A percentile compares a stretch with the other conserved stretches of the same genome.
phyloP scores from a whole-genome alignment of 768 basidiomycete genomes.

The Galerina sulciceps region DNA sequence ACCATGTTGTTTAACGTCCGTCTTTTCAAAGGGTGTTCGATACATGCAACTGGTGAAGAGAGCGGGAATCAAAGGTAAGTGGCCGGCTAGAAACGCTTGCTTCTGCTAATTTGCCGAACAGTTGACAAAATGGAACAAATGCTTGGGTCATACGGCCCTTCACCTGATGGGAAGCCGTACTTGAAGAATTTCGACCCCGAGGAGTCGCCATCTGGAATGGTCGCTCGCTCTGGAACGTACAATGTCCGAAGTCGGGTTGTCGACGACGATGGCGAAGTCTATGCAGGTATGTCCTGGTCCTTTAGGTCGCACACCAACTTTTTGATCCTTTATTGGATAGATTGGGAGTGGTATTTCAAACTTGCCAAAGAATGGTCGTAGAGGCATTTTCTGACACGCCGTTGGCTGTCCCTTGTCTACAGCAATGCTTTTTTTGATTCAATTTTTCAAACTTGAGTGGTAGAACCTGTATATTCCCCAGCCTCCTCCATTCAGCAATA shows the following conservation, averaged over 20 bases:
- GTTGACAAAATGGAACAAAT: conserved; percentile 94
- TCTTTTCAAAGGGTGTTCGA: conserved; percentile 62
- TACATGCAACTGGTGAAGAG: conserved; percentile 92
- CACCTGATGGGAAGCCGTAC: conserved; percentile 65
- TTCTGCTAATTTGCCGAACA: conserved; percentile 30
- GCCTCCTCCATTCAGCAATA: conserved; percentile 2
- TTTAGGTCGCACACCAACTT: not conserved
- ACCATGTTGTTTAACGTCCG: conserved; percentile 1
- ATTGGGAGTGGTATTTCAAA: conserved; percentile 92
- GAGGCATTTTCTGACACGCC: not conserved
- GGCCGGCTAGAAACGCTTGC: not conserved
- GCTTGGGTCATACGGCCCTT: conserved; percentile 92
- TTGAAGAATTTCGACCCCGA: conserved; percentile 78
- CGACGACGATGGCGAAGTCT: conserved; percentile 86
- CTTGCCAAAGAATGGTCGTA: conserved; percentile 84
- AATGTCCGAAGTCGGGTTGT: conserved; percentile 79
- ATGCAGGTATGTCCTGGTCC: conserved; percentile 61
- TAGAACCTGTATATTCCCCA: conserved; percentile 3
- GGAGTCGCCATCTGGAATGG: conserved; percentile 73
- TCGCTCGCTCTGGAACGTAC: conserved; percentile 85
- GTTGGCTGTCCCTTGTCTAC: not conserved
- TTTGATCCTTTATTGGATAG: conserved; percentile 33
- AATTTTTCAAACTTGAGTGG: not conserved
- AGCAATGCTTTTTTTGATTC: not conserved
- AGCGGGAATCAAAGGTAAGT: conserved; percentile 68